phyloP scores from a whole-genome alignment of 129 eudicot genomes.

The Oenanthe sinensis region DNA sequence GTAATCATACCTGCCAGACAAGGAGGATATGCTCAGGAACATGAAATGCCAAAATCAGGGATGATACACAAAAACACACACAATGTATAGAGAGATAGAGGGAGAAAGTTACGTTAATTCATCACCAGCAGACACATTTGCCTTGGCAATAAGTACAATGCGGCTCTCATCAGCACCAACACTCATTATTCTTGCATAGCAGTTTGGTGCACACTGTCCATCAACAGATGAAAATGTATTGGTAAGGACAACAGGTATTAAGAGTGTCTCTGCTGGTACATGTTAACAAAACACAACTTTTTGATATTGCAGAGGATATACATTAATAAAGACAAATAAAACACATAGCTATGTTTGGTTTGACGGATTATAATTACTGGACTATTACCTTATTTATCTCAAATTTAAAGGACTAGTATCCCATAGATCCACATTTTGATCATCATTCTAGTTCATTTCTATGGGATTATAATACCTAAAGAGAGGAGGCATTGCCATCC shows the following conservation, averaged over 20 bases:
- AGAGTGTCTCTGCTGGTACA: neutral
- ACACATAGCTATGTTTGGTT: neutral
- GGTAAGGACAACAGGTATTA: neutral
- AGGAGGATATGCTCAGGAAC: neutral
- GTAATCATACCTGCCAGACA: constrained; percentile 22
- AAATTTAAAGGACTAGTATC: too few species aligned
- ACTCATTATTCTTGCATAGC: constrained; percentile 99
- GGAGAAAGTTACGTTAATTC: constrained; percentile 67
- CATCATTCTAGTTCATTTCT: too few species aligned
- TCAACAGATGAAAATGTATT: neutral
- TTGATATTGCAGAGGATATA: neutral
- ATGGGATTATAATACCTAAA: too few species aligned
- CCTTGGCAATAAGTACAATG: constrained; percentile 89
- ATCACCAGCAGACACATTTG: constrained; percentile 76
- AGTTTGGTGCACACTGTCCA: constrained; percentile 86
- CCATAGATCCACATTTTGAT: too few species aligned
- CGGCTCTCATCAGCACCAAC: constrained; percentile 98
- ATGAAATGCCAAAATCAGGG: neutral
- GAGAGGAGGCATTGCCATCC: too few species aligned
- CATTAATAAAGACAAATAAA: neutral
- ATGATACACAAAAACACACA: neutral
- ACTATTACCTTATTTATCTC: too few species aligned
- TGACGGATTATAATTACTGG: too few species aligned
- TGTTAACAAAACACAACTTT: neutral
- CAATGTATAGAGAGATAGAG: neutral